Conservation (phyloP, 768 basidiomycete species). For the Tricholoma saponaceum region DNA sequence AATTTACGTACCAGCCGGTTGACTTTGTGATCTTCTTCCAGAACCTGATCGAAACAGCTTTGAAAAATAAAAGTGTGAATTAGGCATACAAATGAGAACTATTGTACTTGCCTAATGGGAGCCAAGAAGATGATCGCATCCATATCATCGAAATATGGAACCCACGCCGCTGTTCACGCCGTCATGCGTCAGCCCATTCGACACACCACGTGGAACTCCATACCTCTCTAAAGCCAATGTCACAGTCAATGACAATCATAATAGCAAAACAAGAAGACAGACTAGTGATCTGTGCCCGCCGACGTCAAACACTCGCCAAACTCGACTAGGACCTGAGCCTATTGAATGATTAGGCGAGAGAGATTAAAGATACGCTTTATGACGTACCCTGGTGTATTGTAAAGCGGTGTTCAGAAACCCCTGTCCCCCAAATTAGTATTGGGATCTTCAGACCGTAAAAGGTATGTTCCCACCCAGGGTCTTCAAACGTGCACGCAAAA, state of each 20-base stretch:
- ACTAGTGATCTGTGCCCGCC: slow-evolving; percentile 69
- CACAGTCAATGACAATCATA: slow-evolving; percentile 1
- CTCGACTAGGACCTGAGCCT: slow-evolving; percentile 25
- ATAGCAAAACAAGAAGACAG: slow-evolving; percentile 20
- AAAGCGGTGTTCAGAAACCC: slow-evolving; percentile 70
- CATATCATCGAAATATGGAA: slow-evolving; percentile 65
- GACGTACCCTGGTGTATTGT: slow-evolving; percentile 46
- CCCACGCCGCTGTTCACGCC: slow-evolving; percentile 44
- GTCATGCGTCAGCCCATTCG: background rate
- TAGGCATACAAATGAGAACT: background rate
- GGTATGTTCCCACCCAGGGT: slow-evolving; percentile 34
- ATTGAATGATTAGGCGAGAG: background rate
- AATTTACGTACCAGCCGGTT: slow-evolving; percentile 50
- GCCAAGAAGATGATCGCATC: slow-evolving; percentile 70
- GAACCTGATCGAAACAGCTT: slow-evolving; percentile 65
- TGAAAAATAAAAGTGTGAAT: background rate
- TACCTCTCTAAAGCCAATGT: slow-evolving; percentile 12
- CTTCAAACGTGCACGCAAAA: slow-evolving; percentile 67
- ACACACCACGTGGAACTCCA: background rate
- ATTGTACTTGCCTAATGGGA: slow-evolving; percentile 45
- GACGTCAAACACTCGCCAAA: slow-evolving; percentile 48
- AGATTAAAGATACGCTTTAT: background rate
- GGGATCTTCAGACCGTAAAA: background rate
- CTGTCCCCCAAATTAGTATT: slow-evolving; percentile 21
- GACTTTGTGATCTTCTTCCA: slow-evolving; percentile 59